phyloP scores from a whole-genome alignment of 805 yeast species.

The Priceomyces carsonii region DNA sequence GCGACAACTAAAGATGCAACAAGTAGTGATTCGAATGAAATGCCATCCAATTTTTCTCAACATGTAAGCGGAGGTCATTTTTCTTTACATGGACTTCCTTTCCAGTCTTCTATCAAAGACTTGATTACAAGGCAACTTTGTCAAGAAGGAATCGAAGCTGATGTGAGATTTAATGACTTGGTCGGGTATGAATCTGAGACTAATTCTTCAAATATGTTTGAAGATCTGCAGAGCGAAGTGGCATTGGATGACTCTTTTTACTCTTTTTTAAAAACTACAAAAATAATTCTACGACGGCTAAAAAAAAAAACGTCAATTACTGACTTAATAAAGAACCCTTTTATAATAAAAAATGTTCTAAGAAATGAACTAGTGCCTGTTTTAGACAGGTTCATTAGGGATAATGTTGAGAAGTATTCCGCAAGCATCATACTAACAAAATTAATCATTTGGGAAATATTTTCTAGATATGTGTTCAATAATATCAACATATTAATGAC shows the following conservation, averaged over 20 bases:
- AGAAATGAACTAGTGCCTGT: slow-evolving; percentile 7
- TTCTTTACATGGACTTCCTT: slow-evolving; percentile 18
- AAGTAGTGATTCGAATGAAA: slow-evolving; percentile 1
- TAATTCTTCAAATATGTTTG: background rate
- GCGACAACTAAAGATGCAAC: background rate
- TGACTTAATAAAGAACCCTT: slow-evolving; percentile 7
- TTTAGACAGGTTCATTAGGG: slow-evolving; percentile 1
- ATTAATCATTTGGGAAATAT: slow-evolving; percentile 16
- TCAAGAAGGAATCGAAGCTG: slow-evolving; percentile 3
- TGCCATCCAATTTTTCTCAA: too few species aligned
- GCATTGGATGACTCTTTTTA: background rate
- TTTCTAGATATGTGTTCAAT: slow-evolving; percentile 9
- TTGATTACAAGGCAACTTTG: slow-evolving; percentile 9
- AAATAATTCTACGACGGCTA: slow-evolving; percentile 1
- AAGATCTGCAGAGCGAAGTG: background rate
- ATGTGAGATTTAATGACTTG: slow-evolving; percentile 4
- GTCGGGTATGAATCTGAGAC: slow-evolving; percentile 7
- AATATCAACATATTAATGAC: slow-evolving; percentile 5
- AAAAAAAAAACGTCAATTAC: slow-evolving; percentile 1
- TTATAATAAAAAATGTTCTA: slow-evolving; percentile 2
- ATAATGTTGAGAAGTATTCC: slow-evolving; percentile 1
- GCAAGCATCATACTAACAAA: slow-evolving; percentile 7
- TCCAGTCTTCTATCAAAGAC: slow-evolving; percentile 11
- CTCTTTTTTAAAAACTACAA: background rate
- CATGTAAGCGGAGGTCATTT: slow-evolving; percentile 1